phyloP scores from a whole-genome alignment of 2,329 filamentous ascomycete genomes.

The Thermomyces lanuginosus region DNA sequence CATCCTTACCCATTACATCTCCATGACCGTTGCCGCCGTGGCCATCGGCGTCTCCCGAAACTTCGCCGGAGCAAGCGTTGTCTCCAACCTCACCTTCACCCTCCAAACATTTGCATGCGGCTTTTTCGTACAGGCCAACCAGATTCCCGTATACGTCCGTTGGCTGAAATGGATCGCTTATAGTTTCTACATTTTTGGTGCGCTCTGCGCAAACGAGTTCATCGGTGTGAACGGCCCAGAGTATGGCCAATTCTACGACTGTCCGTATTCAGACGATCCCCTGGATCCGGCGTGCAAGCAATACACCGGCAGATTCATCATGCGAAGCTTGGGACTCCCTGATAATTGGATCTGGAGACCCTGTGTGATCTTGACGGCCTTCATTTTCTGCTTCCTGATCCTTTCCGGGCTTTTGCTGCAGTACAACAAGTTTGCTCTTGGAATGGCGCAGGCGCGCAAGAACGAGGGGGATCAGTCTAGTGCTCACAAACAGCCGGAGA shows the following conservation, averaged over 20 bases:
- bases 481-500: conserved; percentile 53
- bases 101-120: conserved; percentile 60
- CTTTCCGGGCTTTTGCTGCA: conserved; percentile 46
- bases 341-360: conserved; percentile 50
- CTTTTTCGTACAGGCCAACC: conserved; percentile 58
- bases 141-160: conserved; percentile 59
- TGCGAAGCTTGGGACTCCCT: conserved; percentile 53
- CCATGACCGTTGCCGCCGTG: conserved; percentile 53
- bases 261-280: conserved; percentile 46
- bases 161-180: conserved; percentile 47
- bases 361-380: conserved; percentile 46
- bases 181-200: conserved; percentile 48
- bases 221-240: conserved; percentile 18
- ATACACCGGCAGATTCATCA: conserved; percentile 54
- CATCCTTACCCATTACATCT: conserved; percentile 55
- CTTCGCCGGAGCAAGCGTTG: conserved; percentile 54
- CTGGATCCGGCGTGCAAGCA: conserved; percentile 49
- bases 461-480: conserved; percentile 46
- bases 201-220: conserved; percentile 58
- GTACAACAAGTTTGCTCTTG: conserved; percentile 52
- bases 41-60: conserved; percentile 49
- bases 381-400: conserved; percentile 46
- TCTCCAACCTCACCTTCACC: conserved; percentile 57
- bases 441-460: conserved; percentile 46
- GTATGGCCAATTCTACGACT: conserved; percentile 53